Evolutionary conservation across 441 rosid species (phyloP).

Genomic region (Pelargonium citronellum): DNA sequence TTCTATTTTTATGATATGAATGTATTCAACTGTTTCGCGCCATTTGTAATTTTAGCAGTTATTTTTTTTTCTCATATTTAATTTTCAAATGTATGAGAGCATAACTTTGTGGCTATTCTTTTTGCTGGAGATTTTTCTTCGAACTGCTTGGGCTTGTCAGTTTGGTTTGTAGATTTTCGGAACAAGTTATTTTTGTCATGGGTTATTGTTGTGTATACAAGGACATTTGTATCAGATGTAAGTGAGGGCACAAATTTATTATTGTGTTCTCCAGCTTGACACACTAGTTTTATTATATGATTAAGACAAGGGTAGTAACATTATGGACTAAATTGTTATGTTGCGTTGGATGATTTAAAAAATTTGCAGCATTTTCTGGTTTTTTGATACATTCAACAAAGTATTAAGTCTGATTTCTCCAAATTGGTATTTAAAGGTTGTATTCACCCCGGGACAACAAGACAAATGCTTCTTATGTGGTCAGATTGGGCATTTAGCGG

Average conservation of each 20-base stretch:
- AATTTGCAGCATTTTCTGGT: not conserved
- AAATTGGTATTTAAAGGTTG: conserved; percentile 47
- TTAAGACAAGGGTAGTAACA: not conserved
- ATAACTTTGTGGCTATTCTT: not conserved
- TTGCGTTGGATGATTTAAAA: not conserved
- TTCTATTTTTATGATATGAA: not conserved
- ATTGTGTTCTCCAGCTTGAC: not conserved
- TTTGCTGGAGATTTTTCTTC: not conserved
- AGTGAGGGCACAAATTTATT: not conserved
- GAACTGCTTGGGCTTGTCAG: not conserved
- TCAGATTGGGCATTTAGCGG: conserved; percentile 87
- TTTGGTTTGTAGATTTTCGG: not conserved
- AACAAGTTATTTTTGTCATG: not conserved
- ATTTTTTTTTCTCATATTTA: not conserved
- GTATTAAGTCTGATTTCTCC: not conserved
- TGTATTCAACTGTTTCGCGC: not conserved
- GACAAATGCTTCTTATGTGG: conserved; percentile 94
- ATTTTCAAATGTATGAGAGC: not conserved
- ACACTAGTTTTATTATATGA: not conserved
- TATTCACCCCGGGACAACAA: conserved; percentile 83
- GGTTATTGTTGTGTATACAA: not conserved
- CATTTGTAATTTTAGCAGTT: not conserved
- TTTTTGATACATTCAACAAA: not conserved
- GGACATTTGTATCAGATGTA: not conserved
- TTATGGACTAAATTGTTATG: not conserved